A percentile compares a stretch with the other conserved stretches of the same genome.
Evolutionary conservation across 257 asterid genomes (phyloP).

Genomic region (Craterostigma plantagineum): DNA sequence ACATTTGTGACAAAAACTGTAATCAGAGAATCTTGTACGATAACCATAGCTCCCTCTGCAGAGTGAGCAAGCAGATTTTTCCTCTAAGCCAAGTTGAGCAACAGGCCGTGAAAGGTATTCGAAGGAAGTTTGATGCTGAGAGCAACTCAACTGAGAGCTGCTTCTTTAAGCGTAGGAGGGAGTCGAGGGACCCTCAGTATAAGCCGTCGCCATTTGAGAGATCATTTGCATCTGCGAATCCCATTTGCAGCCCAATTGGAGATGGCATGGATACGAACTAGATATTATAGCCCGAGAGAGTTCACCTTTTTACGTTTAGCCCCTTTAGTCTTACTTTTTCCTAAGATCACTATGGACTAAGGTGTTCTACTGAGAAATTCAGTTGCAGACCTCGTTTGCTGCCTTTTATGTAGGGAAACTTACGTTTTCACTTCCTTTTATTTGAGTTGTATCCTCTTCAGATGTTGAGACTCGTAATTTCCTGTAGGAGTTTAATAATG

Average conservation of each 20-base stretch:
- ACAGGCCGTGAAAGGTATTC: constrained; percentile 77
- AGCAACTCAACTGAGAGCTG: constrained; percentile 45
- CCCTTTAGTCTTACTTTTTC: too few relatives aligned
- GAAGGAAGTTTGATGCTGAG: constrained; percentile 81
- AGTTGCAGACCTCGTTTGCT: too few relatives aligned
- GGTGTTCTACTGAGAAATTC: too few relatives aligned
- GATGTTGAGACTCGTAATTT: too few relatives aligned
- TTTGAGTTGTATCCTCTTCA: too few relatives aligned
- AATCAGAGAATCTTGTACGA: constrained; percentile 84
- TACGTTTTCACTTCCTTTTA: too few relatives aligned
- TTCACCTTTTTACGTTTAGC: too few relatives aligned
- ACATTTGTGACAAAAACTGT: constrained; percentile 97
- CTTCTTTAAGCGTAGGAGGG: constrained; percentile 75
- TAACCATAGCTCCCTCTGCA: constrained; percentile 83
- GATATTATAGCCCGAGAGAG: constrained; percentile 8
- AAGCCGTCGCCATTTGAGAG: constrained; percentile 87
- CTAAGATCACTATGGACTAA: too few relatives aligned
- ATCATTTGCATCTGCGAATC: constrained; percentile 58
- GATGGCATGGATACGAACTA: constrained; percentile 93
- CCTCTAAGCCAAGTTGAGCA: constrained; percentile 60
- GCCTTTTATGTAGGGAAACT: too few relatives aligned
- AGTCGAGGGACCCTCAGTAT: constrained; percentile 66
- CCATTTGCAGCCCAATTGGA: constrained; percentile 75
- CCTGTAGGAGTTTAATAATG: too few relatives aligned
- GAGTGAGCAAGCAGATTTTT: constrained; percentile 73